Base-by-base conservation (phyloP, 2,329 filamentous ascomycete genomes). In the Penicillium sp. region DNA sequence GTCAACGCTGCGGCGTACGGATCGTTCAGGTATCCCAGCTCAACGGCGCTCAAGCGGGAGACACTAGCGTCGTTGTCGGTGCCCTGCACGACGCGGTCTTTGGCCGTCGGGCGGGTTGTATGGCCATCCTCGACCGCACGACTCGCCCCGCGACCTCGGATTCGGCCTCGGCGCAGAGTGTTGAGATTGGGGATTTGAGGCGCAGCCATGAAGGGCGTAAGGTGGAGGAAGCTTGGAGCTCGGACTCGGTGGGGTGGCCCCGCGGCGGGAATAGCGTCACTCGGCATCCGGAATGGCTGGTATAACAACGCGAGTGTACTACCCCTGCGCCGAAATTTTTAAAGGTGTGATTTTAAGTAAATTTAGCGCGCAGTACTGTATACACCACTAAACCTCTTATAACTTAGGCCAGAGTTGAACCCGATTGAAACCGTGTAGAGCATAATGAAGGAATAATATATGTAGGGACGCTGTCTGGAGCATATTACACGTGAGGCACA, bases 41-140 rank as follows among this genome's bases (percentile, higher is more conserved):
- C 79, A 11, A 97, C 88, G 9, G 91, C 91, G 63, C 90, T 97
- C 65, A 94, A 72, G 23, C 93, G 80, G 19, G 89, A 95, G 28
- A 88, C 81, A 43, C 87, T 87, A 17, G 93, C 93, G 71, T 98
- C 93, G 45, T 83, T 83, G 67, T 98, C 93, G 3, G 93, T 98
- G 48, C 83, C 81, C 65, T 94, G 91, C 41, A 98, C 83, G 27
- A 84, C 78, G 43, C 76, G 73, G 66, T 97, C 90, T 53, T 83
- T 81, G 34, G 63, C 61, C 7, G 56, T 55, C 41, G 65, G 60
- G 16, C 57, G 52, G 30, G 62, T 55, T 36, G 63, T 58, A 38
- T 60, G 53, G 7, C 42, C 29, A 18, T 39, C 38, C n/a, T 49
- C 44, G 27, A 45, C 36, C 34, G 43, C 29, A 16, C 41, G 36